Evolutionary conservation across 192 early-diverging fungal species (phyloP).

Genomic region (Rhizoclosmatium sp.): DNA sequence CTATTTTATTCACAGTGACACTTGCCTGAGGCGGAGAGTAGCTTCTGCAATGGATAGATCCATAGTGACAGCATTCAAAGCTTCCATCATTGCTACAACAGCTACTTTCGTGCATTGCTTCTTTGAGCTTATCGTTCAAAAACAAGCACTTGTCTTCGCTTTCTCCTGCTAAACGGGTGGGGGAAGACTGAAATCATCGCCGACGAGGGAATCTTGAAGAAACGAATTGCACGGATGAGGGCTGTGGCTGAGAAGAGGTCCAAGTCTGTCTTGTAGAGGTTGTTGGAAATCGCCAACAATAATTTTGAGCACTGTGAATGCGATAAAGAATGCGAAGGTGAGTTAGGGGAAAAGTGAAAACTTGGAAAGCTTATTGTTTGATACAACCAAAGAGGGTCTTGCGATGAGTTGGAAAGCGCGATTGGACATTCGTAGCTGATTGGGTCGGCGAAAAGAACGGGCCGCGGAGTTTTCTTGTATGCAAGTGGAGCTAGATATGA

Average conservation of each 20-base stretch:
- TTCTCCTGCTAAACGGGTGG: too few species aligned
- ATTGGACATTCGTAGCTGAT: slow-evolving; percentile 50
- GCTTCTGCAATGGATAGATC: too few species aligned
- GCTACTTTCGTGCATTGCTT: too few species aligned
- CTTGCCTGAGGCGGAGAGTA: too few species aligned
- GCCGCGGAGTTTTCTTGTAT: slow-evolving; percentile 59
- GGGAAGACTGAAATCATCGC: too few species aligned
- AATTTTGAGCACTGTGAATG: slow-evolving; percentile 31
- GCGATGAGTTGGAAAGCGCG: too few species aligned
- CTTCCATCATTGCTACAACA: too few species aligned
- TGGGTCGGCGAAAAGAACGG: slow-evolving; percentile 59
- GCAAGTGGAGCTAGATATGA: slow-evolving; percentile 58
- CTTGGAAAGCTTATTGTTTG: background rate
- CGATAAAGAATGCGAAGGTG: slow-evolving; percentile 26
- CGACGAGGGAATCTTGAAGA: background rate
- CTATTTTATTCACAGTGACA: too few species aligned
- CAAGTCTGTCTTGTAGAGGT: background rate
- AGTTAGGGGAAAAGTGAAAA: background rate
- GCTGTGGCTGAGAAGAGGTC: slow-evolving; percentile 9
- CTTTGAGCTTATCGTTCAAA: too few species aligned
- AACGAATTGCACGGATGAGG: slow-evolving; percentile 5
- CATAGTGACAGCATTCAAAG: too few species aligned
- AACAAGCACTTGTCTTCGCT: too few species aligned
- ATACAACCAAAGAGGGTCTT: background rate
- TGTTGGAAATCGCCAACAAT: slow-evolving; percentile 35